A percentile compares a stretch with the other conserved stretches of the same genome.
phyloP scores from a whole-genome alignment of 208 protist genomes.

The Leptomonas seymouri region DNA sequence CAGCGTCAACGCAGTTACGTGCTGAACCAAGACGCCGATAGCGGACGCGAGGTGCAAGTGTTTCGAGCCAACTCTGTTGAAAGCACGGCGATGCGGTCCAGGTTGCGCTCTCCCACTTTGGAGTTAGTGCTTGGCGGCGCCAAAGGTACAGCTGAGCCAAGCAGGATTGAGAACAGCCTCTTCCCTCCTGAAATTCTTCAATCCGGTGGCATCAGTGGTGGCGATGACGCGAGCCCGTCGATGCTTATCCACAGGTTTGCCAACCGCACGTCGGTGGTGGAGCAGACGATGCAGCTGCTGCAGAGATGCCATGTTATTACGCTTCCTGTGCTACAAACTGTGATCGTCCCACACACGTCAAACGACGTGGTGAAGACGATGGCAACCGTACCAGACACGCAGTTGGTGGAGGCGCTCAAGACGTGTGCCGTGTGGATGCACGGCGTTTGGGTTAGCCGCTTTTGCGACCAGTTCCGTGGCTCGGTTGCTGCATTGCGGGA shows the following conservation, averaged over 20 bases:
- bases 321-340: conserved; percentile 34
- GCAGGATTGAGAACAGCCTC: conserved; percentile 60
- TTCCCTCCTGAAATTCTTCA: conserved; percentile 81
- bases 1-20: conserved; percentile 73
- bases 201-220: conserved; percentile 77
- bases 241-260: conserved; percentile 74
- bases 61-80: conserved; percentile 55
- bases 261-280: conserved; percentile 38
- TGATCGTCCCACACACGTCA: conserved; percentile 22
- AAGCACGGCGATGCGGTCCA: conserved; percentile 54
- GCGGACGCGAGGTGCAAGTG: conserved; percentile 54
- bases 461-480: conserved; percentile 60
- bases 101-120: conserved; percentile 45
- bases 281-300: conserved; percentile 62
- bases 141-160: background rate
- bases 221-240: conserved; percentile 43
- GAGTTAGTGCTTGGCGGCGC: conserved; percentile 22
- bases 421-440: conserved; percentile 73
- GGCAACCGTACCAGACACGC: conserved; percentile 24
- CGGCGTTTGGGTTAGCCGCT: conserved; percentile 81
- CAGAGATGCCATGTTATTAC: conserved; percentile 73
- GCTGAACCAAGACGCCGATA: conserved; percentile 66
- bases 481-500: conserved; percentile 72
- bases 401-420: conserved; percentile 57
- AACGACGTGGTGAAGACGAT: conserved; percentile 30